Evolutionary conservation across 495 filamentous ascomycete species (phyloP), one percentile per base, ranked within the genome.

Genomic region (Aspergillus wentii): DNA sequence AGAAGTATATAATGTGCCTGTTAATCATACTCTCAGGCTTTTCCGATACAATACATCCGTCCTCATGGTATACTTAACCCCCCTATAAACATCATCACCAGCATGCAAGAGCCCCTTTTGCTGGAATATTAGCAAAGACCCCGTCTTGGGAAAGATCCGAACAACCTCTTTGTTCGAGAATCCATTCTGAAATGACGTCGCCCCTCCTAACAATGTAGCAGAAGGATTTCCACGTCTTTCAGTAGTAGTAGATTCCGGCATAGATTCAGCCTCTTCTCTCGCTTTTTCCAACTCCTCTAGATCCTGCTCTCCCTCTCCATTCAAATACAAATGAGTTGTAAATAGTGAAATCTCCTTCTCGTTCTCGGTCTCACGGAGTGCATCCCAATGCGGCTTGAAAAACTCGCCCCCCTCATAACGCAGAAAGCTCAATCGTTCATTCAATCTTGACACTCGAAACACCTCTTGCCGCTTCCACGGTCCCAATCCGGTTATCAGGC

Each of bases 261-360:
- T 31, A 7, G 35, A 8, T 28, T 46, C 38, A 4, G 31, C 46
- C 38, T 34, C 33, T 34, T 49, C 30, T 29, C 55, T 46, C 38
- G 56, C 52, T 9, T 44, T 38, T 31, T 26, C 7, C 35, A 68
- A 35, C 31, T 64, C 59, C 17, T 47, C 28, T 29, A 61, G 31
- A 56, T 70, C 57, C 44, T 69, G 71, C 30, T 65, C 64, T n/a
- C 59, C 68, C 1, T 66, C 62, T 27, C 80, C 71, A 54, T 85
- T 89, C 35, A 96, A 71, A 57, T 95, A 96, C n/a, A 95, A 59
- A 41, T 96, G 90, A 18, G 94, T 59, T 0, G 90, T 95, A 48
- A 79, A 83, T 35, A 79, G 72, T 2, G 86, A 85, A 16, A 43
- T 56, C 54, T 87, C 75, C 28, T 53, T 56, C 15, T 65, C 52